Conservation (phyloP, 2,329 filamentous ascomycete genomes). For the Beauveria sp. region DNA sequence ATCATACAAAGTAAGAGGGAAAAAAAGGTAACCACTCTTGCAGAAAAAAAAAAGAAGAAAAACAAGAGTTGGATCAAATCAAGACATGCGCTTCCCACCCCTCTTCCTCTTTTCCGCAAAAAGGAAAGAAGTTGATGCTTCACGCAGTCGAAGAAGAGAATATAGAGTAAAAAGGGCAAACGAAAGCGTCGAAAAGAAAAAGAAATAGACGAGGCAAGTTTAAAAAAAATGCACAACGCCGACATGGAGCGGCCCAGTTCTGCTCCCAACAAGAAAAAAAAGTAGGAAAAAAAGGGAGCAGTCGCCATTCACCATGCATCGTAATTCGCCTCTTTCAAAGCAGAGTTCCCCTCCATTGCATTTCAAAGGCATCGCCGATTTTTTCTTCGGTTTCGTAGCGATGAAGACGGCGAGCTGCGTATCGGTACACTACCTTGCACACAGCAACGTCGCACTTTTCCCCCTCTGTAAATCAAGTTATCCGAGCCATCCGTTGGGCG, state of each 20-base stretch:
- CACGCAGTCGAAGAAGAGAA: background rate
- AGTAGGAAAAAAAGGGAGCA: conserved; percentile 5
- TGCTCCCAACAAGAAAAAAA: conserved; percentile 8
- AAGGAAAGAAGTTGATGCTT: background rate
- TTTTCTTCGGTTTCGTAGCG: background rate
- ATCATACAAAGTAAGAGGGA: background rate
- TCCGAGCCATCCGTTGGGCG: background rate
- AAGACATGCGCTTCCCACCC: background rate
- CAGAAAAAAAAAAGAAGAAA: background rate
- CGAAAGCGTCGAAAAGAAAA: background rate
- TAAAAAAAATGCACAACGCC: conserved; percentile 4
- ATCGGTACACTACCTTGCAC: conserved; percentile 11
- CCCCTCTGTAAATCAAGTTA: background rate
- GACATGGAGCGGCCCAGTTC: background rate
- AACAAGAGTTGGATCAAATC: conserved; percentile 1
- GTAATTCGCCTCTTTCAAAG: background rate
- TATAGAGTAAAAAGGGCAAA: conserved; percentile 2
- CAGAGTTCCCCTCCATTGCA: background rate
- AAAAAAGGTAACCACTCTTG: background rate
- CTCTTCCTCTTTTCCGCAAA: background rate
- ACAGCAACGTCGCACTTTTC: background rate
- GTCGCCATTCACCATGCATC: conserved; percentile 1
- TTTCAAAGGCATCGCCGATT: background rate
- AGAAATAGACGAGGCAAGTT: conserved; percentile 3
- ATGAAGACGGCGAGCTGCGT: background rate